phyloP scores from a whole-genome alignment of 78 protist genomes.

The Polysphondylium violaceum region DNA sequence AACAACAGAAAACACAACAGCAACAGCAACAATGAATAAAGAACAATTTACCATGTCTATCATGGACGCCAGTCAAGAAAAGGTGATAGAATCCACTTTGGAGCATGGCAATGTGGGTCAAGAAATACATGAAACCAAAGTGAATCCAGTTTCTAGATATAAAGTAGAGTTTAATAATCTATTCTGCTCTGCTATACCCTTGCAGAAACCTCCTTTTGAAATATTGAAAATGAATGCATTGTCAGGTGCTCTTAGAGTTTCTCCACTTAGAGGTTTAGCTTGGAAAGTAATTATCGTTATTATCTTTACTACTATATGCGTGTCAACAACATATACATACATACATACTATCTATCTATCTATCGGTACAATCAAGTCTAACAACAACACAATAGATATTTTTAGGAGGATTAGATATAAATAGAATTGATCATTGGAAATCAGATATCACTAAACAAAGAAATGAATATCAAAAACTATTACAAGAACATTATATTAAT shows the following conservation, averaged over 20 bases:
- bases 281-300: conserved; percentile 36
- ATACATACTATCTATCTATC: background rate
- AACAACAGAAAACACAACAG: too few species aligned
- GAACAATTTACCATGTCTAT: too few species aligned
- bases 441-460: conserved; percentile 15
- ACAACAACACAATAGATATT: conserved; percentile 16
- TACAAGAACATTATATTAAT: conserved; percentile 39
- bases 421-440: conserved; percentile 44
- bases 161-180: conserved; percentile 26
- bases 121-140: background rate
- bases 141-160: background rate
- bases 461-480: conserved; percentile 15
- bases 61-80: too few species aligned
- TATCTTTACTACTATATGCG: background rate
- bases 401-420: conserved; percentile 37
- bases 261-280: conserved; percentile 58
- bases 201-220: conserved; percentile 46
- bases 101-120: background rate
- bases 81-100: too few species aligned
- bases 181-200: conserved; percentile 14
- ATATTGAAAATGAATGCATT: conserved; percentile 49
- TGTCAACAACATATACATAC: background rate
- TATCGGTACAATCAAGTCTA: background rate
- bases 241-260: conserved; percentile 26
- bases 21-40: too few species aligned